A percentile compares a stretch with the other conserved stretches of the same genome.
Conservation (phyloP, 106 monocot genomes). For the Apostasia shenzhenica region DNA sequence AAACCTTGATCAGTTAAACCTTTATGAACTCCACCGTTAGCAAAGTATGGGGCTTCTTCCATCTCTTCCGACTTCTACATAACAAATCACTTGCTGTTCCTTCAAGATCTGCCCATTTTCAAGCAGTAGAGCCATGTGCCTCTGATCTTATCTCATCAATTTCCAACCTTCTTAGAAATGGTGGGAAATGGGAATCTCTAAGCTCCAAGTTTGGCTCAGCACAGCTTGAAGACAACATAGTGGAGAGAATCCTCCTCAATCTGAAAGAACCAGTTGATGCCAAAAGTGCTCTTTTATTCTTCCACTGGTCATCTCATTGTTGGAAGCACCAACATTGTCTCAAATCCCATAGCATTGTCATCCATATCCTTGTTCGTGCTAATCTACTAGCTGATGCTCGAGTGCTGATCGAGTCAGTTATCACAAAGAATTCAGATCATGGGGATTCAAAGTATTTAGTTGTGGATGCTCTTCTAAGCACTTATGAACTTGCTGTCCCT, state of each 20-base stretch:
- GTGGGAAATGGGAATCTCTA: constrained; percentile 18
- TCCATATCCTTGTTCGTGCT: constrained; percentile 56
- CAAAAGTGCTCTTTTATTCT: constrained; percentile 45
- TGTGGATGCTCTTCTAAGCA: constrained; percentile 23
- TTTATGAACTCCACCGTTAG: too few species aligned
- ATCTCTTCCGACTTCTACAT: not conserved
- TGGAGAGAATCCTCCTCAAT: constrained; percentile 19
- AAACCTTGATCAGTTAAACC: too few species aligned
- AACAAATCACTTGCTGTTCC: not conserved
- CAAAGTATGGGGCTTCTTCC: too few species aligned
- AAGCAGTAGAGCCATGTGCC: not conserved
- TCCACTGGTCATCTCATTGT: constrained; percentile 42
- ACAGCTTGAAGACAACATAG: constrained; percentile 8
- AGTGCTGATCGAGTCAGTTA: constrained; percentile 26
- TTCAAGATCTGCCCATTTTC: not conserved
- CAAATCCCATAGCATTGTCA: constrained; percentile 29
- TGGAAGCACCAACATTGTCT: constrained; percentile 14
- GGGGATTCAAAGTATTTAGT: constrained; percentile 10
- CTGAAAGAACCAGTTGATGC: constrained; percentile 28
- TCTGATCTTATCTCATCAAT: constrained; percentile 1
- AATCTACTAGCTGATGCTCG: constrained; percentile 28
- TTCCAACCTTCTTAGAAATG: not conserved
- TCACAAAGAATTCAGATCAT: constrained; percentile 3
- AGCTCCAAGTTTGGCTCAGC: constrained; percentile 1
- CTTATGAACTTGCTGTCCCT: constrained; percentile 26